Percentiles rank a stretch among this genome's conserved stretches.
These are phyloP conservation scores for Sergeia podlipaevii DNA, from an alignment of 208 protist genomes.

Conservation along the genomic window DNA sequence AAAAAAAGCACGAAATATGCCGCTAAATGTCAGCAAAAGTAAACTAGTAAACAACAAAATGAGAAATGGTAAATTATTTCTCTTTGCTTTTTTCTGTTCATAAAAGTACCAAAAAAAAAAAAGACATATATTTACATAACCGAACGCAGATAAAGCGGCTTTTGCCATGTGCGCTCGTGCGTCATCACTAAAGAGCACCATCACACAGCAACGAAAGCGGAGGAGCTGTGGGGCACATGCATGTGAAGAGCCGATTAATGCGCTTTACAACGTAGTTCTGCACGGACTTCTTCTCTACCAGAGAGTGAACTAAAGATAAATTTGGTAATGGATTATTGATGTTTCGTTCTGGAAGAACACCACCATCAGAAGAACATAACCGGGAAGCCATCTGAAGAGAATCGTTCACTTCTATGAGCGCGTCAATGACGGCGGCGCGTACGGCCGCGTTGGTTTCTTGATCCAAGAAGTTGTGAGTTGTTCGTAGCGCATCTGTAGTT, in stretches of 20 bases:
- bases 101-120: no score
- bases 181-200: no score
- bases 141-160: no score
- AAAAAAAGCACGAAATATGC: no score
- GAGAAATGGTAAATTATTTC: no score
- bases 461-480: constrained; percentile 48
- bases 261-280: constrained; percentile 56
- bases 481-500: constrained; percentile 23
- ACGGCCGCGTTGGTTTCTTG: constrained; percentile 62
- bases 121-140: no score
- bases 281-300: constrained; percentile 42
- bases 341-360: constrained; percentile 13
- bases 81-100: no score
- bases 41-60: no score
- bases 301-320: constrained; percentile 19
- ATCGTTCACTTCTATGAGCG: constrained; percentile 43
- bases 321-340: no score
- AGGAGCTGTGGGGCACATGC: constrained; percentile 43
- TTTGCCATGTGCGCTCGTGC: no score
- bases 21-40: no score
- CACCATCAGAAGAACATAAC: constrained; percentile 1
- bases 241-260: constrained; percentile 61
- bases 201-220: constrained; percentile 21
- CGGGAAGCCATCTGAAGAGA: constrained; percentile 11
- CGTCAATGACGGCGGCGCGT: constrained; percentile 40